Base-by-base conservation (phyloP, 352 stramenopile species). In the Bremia lactucae region DNA sequence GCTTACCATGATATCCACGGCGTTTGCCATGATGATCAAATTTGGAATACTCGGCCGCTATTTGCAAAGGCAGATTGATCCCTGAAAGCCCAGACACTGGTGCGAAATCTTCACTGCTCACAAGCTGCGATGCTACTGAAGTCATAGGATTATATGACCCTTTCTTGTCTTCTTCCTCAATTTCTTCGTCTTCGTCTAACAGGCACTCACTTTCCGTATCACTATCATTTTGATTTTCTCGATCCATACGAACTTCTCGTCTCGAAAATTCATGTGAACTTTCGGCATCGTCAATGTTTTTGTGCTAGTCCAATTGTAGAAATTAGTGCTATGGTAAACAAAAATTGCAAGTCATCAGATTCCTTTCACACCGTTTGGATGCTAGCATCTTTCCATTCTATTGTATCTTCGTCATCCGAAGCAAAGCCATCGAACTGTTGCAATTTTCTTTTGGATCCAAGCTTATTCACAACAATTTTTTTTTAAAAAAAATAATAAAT, bases 61-160 rank as follows among this genome's bases (percentile, higher is more conserved):
- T 23, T 21, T 79, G 67, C 13, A 68, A 45, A 6, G 67, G 62
- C 28, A 79, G 51, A 4, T 62, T 51, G 21, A 57, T 73, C 9
- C 69, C 67, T 2, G 49, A 55, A 13, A 75, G 40, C 0, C 54
- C 49, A 4, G 61, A 79, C n/a, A 71, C 62, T 1, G 67, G 64
- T 4, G 40, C 23, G 1, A 73, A 23, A 44, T 68, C 58, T 16
- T 54, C 47, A 3, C 26, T 35, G 13, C 54, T 62, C 19, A 59
- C 48, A 9, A 66, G 45, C 20, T 46, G 31, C 36, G 31, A 38
- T 15, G 36, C 16, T 9, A 34, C 23, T n/a, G 41, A 48, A 16
- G 22, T 0, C 19, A 11, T 9, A 14, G 16, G 19, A 43, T 36
- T 48, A 38, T 25, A 28, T 1, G 25, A 10, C 18, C 18, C 4